phyloP scores from a whole-genome alignment of 2,329 filamentous ascomycete species.

The Venturia aucupariae region DNA sequence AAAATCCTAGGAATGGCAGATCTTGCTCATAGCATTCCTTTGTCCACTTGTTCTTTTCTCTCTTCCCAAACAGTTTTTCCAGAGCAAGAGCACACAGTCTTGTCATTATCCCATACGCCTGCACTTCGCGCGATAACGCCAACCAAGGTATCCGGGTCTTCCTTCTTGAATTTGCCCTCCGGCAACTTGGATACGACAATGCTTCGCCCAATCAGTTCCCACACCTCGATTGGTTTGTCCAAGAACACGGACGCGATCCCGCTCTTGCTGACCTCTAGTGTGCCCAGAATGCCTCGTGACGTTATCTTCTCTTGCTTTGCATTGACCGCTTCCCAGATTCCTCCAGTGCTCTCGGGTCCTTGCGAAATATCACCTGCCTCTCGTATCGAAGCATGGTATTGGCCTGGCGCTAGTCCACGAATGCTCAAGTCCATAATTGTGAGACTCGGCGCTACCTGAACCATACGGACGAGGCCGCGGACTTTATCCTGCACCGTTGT shows the following conservation, averaged over 20 bases:
- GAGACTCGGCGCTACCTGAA: conserved; percentile 69
- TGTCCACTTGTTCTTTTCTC: conserved; percentile 75
- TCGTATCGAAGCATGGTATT: conserved; percentile 75
- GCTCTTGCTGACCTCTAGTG: conserved; percentile 62
- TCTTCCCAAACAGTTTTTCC: conserved; percentile 99
- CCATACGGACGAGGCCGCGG: conserved; percentile 82
- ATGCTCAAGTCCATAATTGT: conserved; percentile 85
- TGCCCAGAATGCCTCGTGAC: conserved; percentile 59
- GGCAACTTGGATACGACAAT: conserved; percentile 71
- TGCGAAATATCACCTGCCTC: conserved; percentile 78
- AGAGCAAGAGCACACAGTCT: conserved; percentile 94
- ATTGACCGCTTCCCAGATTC: conserved; percentile 54
- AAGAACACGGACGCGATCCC: conserved; percentile 74
- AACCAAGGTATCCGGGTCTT: conserved; percentile 77
- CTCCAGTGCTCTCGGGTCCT: conserved; percentile 74
- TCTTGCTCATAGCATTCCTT: conserved; percentile 69
- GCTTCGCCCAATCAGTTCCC: conserved; percentile 92
- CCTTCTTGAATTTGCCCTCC: conserved; percentile 51
- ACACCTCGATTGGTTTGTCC: conserved; percentile 75
- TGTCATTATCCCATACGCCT: conserved; percentile 98
- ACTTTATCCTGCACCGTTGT: conserved; percentile 56
- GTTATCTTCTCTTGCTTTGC: conserved; percentile 29
- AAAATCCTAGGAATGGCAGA: not conserved
- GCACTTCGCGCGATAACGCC: conserved; percentile 93
- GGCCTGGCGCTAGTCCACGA: conserved; percentile 69